phyloP scores from a whole-genome alignment of 2,329 filamentous ascomycete genomes.

The Microdochium paspali region DNA sequence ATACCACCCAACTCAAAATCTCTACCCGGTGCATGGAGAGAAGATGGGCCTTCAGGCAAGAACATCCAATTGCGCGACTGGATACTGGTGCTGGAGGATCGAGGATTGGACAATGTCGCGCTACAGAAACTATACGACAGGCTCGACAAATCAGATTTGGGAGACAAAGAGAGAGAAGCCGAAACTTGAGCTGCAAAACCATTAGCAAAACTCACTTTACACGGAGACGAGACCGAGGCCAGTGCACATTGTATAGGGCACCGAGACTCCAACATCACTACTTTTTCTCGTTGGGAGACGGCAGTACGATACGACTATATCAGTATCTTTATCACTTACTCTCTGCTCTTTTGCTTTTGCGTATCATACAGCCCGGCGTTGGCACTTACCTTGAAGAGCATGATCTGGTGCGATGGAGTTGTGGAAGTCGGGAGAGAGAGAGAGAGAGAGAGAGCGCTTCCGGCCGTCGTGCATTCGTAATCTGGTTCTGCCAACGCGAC shows the following conservation, averaged over 20 bases:
- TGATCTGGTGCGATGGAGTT: background rate
- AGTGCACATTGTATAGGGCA: constrained; percentile 14
- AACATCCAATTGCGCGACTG: constrained; percentile 81
- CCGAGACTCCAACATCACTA: background rate
- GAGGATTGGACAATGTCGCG: constrained; percentile 58
- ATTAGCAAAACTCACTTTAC: too few relatives aligned
- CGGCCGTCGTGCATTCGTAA: too few relatives aligned
- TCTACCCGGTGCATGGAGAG: constrained; percentile 56
- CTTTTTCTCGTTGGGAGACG: background rate
- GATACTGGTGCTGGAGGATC: constrained; percentile 68
- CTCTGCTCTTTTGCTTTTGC: constrained; percentile 6
- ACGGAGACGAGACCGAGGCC: too few relatives aligned
- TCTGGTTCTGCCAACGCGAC: too few relatives aligned
- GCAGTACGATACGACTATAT: background rate
- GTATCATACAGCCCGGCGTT: constrained; percentile 18
- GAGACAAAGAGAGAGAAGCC: too few relatives aligned
- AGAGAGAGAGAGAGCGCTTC: too few relatives aligned
- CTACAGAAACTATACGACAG: constrained; percentile 48
- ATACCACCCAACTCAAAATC: background rate
- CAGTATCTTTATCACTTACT: background rate
- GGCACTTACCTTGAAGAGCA: constrained; percentile 3
- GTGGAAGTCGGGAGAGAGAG: too few relatives aligned
- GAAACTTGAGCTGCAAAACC: too few relatives aligned
- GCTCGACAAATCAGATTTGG: constrained; percentile 36
- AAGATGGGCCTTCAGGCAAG: constrained; percentile 66